These are phyloP conservation scores for Pholiota molesta DNA, from an alignment of 768 basidiomycete species.

Conservation along the genomic window DNA sequence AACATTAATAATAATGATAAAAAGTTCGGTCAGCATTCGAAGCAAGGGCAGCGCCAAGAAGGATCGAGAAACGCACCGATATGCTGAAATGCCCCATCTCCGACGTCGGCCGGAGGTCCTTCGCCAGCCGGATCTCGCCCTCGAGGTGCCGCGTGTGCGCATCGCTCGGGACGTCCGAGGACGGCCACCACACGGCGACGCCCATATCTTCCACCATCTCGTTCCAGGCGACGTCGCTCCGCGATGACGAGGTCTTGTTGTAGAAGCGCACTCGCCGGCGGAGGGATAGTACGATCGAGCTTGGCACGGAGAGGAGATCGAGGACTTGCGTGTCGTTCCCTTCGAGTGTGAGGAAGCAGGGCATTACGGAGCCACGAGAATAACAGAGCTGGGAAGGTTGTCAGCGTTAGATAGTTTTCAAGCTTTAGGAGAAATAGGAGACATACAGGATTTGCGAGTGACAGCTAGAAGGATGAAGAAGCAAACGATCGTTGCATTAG, in stretches of 20 bases:
- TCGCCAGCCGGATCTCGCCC: conserved; percentile 54
- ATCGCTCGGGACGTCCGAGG: conserved; percentile 30
- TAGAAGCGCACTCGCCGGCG: conserved; percentile 46
- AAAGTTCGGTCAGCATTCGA: not conserved
- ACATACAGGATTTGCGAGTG: conserved; percentile 50
- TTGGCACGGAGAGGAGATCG: conserved; percentile 45
- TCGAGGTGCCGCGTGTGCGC: conserved; percentile 44
- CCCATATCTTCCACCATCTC: conserved; percentile 48
- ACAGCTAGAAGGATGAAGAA: conserved; percentile 33
- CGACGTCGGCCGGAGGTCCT: conserved; percentile 53
- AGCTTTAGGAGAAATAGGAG: not conserved
- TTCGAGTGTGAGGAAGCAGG: conserved; percentile 47
- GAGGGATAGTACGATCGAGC: conserved; percentile 40
- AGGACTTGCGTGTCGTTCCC: conserved; percentile 40
- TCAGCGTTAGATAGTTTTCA: conserved; percentile 9
- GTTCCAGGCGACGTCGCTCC: conserved; percentile 45
- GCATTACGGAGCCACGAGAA: conserved; percentile 51
- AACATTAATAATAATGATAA: not conserved
- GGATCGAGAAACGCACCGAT: conserved; percentile 35
- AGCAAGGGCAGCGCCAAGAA: too few species aligned
- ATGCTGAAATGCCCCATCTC: conserved; percentile 55
- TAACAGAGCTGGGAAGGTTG: conserved; percentile 40
- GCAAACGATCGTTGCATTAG: not conserved
- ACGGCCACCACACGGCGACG: conserved; percentile 53
- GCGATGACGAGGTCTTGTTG: conserved; percentile 37